Base-by-base conservation (phyloP, 257 asterid species). In the Solanum sejunctum region DNA sequence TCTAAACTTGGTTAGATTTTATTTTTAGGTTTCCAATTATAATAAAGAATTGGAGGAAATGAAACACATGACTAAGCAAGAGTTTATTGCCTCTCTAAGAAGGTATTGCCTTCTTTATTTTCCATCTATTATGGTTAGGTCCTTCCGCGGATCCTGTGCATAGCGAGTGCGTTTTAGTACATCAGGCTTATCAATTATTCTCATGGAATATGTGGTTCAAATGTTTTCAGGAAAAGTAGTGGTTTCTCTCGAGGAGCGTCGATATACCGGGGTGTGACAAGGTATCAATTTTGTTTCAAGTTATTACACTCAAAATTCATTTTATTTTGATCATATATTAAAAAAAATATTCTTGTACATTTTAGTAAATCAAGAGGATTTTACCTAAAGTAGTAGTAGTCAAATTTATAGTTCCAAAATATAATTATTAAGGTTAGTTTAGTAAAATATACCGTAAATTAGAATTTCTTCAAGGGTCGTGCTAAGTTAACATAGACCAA, bases 241-340 rank as follows among this genome's bases (percentile, higher is more conserved):
- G 99, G 98, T 57, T 95, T 95, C 90, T 95, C 98, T 0, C 89
- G 99, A 84, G 98, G 98, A 18, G 98, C 99, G 6, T 95, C 99
- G 4, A 92, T 93, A 61, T 95, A 95, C 84, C 86, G 99, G 56
- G 99, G 99, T 1, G 99, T 95, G 52, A 95, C 99, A 13, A 95
- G 98, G 98, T 94, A 57, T 7, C 84, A 16, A 36, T 55, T 13
- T n/a, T 45, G 4, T 23, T 1, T 4, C 8, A 7, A 8, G 39
- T 39, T 12, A 17, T 80, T 43, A 57, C 63, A 18, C 23, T 10
- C 26, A 18, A 1, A 0, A 12, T 57, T 57, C 63, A 57, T 57
- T 57, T 18, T 18, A 18, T 23, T 3, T 57, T 12, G 13, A 23
- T 8, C 26, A 20, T 20, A 20, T 57, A 47, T 12, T 9, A 47